Conservation (phyloP, 192 early-diverging fungal species). For the Spinellus fusiger region DNA sequence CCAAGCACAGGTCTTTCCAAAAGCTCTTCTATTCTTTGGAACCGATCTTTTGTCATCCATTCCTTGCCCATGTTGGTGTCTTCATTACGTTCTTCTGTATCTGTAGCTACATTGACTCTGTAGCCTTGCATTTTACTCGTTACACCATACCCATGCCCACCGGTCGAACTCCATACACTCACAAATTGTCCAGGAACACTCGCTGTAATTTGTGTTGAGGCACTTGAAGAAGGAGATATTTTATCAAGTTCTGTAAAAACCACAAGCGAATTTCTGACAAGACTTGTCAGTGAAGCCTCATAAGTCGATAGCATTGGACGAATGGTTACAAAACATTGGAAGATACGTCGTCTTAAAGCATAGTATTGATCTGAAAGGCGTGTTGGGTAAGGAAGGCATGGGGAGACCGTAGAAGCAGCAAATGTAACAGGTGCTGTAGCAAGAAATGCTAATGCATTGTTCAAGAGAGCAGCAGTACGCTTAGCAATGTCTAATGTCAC, state of each 20-base stretch:
- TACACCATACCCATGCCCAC: constrained; percentile 53
- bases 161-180: constrained; percentile 47
- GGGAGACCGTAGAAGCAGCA: constrained; percentile 30
- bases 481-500: constrained; percentile 73
- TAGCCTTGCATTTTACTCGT: constrained; percentile 48
- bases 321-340: constrained; percentile 64
- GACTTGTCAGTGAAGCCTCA: constrained; percentile 40
- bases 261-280: constrained; percentile 40
- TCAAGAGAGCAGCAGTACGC: constrained; percentile 64
- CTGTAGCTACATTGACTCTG: constrained; percentile 35
- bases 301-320: constrained; percentile 47
- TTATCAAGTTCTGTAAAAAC: constrained; percentile 52
- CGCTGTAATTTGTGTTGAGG: constrained; percentile 39
- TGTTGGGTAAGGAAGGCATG: constrained; percentile 38
- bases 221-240: constrained; percentile 35
- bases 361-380: constrained; percentile 45
- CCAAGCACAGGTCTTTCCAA: constrained; percentile 54
- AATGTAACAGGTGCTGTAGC: constrained; percentile 46
- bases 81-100: constrained; percentile 32
- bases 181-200: constrained; percentile 42
- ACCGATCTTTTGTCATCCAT: constrained; percentile 38
- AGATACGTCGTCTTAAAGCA: constrained; percentile 56
- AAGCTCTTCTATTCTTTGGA: constrained; percentile 31
- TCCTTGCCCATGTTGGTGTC: constrained; percentile 36
- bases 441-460: constrained; percentile 64